Conservation (phyloP, 495 filamentous ascomycete species). For the Aspergillus heteromorphus region DNA sequence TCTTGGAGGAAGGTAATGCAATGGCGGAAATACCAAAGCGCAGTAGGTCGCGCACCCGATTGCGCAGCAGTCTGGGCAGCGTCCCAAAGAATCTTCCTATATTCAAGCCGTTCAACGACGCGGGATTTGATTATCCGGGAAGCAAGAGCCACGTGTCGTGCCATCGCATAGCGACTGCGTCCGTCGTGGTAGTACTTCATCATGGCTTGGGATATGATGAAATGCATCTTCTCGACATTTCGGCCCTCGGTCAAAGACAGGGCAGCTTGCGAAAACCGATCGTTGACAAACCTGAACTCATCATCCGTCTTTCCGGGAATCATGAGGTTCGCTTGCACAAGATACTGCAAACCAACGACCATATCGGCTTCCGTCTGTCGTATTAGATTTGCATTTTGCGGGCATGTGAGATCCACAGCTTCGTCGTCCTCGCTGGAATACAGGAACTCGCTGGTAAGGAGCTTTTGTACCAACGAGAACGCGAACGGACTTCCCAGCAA, state of each 20-base stretch:
- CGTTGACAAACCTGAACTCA: slow-evolving; percentile 69
- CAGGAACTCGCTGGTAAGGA: slow-evolving; percentile 64
- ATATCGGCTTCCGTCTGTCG: slow-evolving; percentile 47
- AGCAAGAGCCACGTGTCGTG: slow-evolving; percentile 70
- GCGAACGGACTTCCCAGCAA: slow-evolving; percentile 74
- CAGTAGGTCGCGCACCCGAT: slow-evolving; percentile 72
- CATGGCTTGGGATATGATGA: slow-evolving; percentile 71
- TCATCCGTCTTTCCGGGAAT: slow-evolving; percentile 74
- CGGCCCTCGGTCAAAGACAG: slow-evolving; percentile 60
- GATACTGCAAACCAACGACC: slow-evolving; percentile 70
- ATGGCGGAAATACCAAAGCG: slow-evolving; percentile 69
- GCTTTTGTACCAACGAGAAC: slow-evolving; percentile 70
- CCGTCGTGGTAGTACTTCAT: slow-evolving; percentile 61
- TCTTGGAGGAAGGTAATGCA: slow-evolving; percentile 74
- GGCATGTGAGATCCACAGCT: slow-evolving; percentile 28
- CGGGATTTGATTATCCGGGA: slow-evolving; percentile 64
- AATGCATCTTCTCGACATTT: slow-evolving; percentile 76
- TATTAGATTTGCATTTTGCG: slow-evolving; percentile 26
- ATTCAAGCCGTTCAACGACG: slow-evolving; percentile 54
- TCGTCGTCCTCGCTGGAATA: slow-evolving; percentile 40
- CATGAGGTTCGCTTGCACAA: slow-evolving; percentile 71
- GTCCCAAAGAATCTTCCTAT: slow-evolving; percentile 67
- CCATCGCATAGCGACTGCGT: slow-evolving; percentile 59
- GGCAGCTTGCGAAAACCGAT: slow-evolving; percentile 74
- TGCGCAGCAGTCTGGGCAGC: slow-evolving; percentile 71